These are phyloP conservation scores for Lachnellula cervina DNA, from an alignment of 2,329 filamentous ascomycete species.

Conservation along the genomic window DNA sequence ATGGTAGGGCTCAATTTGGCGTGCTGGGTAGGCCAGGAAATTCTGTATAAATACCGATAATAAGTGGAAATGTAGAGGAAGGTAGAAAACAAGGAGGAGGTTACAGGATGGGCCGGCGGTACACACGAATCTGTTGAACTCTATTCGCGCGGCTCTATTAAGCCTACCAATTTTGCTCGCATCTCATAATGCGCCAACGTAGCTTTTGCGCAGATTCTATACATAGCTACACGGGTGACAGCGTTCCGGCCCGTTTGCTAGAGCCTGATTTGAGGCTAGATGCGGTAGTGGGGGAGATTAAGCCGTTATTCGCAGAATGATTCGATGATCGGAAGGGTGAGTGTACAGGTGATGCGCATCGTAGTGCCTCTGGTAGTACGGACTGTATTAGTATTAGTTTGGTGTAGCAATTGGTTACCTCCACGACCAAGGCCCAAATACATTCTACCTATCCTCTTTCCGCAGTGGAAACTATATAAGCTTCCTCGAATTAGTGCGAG, in stretches of 20 bases:
- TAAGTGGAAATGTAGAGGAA: too few relatives aligned
- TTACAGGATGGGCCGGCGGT: not conserved
- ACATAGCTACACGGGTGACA: not conserved
- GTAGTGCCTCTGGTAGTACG: not conserved
- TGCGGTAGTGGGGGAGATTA: not conserved
- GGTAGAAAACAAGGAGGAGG: not conserved
- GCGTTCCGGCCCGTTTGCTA: not conserved
- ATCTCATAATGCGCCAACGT: not conserved
- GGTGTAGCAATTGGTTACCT: too few relatives aligned
- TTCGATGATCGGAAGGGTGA: not conserved
- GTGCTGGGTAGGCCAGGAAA: not conserved
- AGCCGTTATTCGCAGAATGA: not conserved
- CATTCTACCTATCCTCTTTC: too few relatives aligned
- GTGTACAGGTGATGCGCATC: not conserved
- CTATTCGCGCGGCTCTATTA: not conserved
- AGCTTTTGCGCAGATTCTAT: not conserved
- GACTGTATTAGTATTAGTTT: not conserved
- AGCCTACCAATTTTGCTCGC: not conserved
- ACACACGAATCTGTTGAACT: not conserved
- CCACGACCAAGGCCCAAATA: too few relatives aligned
- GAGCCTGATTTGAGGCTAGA: not conserved
- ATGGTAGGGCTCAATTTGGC: not conserved
- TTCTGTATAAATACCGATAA: not conserved
- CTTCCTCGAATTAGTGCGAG: too few relatives aligned
- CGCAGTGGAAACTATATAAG: too few relatives aligned